Evolutionary conservation across 768 basidiomycete species (phyloP).

Genomic region (Butyriboletus loyo): DNA sequence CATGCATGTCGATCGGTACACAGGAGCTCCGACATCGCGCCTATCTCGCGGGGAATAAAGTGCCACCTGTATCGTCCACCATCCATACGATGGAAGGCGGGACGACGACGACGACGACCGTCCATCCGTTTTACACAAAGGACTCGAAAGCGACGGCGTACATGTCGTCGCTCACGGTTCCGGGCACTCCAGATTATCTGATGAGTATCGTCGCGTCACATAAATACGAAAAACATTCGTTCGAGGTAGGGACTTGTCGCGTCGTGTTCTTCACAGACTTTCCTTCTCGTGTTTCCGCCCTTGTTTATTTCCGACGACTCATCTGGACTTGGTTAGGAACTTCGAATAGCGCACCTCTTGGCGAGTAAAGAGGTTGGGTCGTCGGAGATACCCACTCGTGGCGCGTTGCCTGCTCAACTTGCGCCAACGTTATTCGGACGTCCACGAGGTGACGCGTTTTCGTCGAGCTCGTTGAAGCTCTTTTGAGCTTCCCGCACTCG

Average conservation of each 20-base stretch:
- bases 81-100: slow-evolving; percentile 1
- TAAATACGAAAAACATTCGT: slow-evolving; percentile 42
- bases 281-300: not conserved
- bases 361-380: slow-evolving; percentile 47
- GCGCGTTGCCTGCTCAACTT: slow-evolving; percentile 20
- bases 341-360: slow-evolving; percentile 45
- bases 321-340: slow-evolving; percentile 38
- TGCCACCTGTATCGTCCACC: slow-evolving; percentile 3
- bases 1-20: slow-evolving; percentile 11
- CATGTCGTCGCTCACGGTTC: slow-evolving; percentile 4
- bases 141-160: slow-evolving; percentile 26
- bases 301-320: not conserved
- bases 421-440: slow-evolving; percentile 27
- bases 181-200: slow-evolving; percentile 30
- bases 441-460: slow-evolving; percentile 32
- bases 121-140: slow-evolving; percentile 22
- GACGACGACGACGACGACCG: not conserved
- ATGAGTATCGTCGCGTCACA: slow-evolving; percentile 37
- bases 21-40: slow-evolving; percentile 46
- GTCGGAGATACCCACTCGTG: slow-evolving; percentile 29
- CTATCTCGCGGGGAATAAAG: slow-evolving; percentile 37
- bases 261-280: not conserved
- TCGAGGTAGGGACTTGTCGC: slow-evolving; percentile 39
- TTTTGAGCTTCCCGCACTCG: slow-evolving; percentile 5
- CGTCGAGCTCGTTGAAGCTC: slow-evolving; percentile 21